phyloP scores from a whole-genome alignment of 345 rosid species.

The Sisymbrium altissimum region DNA sequence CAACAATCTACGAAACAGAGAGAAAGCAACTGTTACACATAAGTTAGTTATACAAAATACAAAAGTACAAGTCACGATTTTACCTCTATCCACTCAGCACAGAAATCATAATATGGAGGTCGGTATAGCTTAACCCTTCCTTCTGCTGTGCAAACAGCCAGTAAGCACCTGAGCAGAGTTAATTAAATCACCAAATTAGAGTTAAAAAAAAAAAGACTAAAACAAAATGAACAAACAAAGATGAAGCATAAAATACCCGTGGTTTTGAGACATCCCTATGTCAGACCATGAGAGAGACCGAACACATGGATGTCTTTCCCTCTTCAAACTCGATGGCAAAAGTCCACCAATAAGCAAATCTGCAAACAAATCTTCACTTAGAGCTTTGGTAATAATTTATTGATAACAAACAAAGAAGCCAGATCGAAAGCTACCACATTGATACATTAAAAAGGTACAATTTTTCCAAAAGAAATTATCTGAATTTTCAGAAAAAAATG shows the following conservation, averaged over 20 bases:
- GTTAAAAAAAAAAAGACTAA: not conserved
- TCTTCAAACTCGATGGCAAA: slow-evolving; percentile 60
- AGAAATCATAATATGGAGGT: slow-evolving; percentile 74
- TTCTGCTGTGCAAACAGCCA: slow-evolving; percentile 79
- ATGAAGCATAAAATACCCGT: slow-evolving; percentile 49
- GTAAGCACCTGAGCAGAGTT: slow-evolving; percentile 60
- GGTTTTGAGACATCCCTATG: slow-evolving; percentile 80
- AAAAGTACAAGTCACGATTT: not conserved
- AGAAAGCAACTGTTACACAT: not conserved
- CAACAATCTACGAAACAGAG: slow-evolving; percentile 47
- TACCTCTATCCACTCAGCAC: slow-evolving; percentile 96
- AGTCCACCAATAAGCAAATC: slow-evolving; percentile 60
- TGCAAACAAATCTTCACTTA: slow-evolving; percentile 17
- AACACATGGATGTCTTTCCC: slow-evolving; percentile 65
- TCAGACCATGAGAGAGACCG: slow-evolving; percentile 93
- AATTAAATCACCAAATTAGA: not conserved
- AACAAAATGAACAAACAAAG: not conserved
- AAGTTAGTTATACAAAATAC: not conserved
- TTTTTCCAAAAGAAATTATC: not conserved
- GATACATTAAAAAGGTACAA: not conserved
- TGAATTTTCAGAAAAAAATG: not conserved
- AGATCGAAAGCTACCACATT: not conserved
- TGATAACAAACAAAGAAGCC: not conserved
- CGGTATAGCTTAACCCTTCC: slow-evolving; percentile 84
- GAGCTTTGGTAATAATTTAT: not conserved